Percentiles rank a stretch among this genome's conserved stretches.
phyloP scores from a whole-genome alignment of 148 eudicot species.

The Silene uniflora region DNA sequence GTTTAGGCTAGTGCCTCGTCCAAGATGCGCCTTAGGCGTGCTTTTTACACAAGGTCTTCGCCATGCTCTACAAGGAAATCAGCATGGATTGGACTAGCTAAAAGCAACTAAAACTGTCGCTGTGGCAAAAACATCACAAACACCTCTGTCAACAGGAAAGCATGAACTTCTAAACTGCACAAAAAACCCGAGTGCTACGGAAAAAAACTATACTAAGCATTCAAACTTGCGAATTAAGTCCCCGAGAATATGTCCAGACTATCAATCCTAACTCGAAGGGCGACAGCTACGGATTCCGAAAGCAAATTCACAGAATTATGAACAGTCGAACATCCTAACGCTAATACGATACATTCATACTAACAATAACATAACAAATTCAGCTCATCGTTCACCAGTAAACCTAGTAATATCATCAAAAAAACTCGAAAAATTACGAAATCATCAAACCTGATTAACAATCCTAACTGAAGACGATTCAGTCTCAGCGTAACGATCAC shows the following conservation, averaged over 20 bases:
- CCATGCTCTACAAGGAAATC: neutral
- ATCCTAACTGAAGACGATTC: conserved; percentile 69
- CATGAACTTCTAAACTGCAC: neutral
- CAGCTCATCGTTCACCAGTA: conserved; percentile 4
- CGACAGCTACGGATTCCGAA: too few species aligned
- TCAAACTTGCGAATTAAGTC: too few species aligned
- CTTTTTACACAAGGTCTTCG: neutral
- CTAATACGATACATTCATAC: too few species aligned
- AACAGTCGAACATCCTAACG: too few species aligned
- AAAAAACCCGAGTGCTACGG: too few species aligned
- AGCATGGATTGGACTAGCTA: neutral
- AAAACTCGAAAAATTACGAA: neutral
- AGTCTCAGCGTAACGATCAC: conserved; percentile 60
- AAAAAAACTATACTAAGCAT: too few species aligned
- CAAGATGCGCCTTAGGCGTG: too few species aligned
- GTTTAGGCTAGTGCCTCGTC: too few species aligned
- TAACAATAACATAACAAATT: neutral
- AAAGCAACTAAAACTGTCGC: neutral
- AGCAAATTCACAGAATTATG: too few species aligned
- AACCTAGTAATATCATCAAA: neutral
- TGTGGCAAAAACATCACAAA: neutral
- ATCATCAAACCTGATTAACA: conserved; percentile 65
- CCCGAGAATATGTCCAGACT: too few species aligned
- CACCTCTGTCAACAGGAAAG: neutral
- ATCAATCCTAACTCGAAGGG: too few species aligned